Percentiles rank a stretch among this genome's conserved stretches.
Evolutionary conservation across 2,329 filamentous ascomycete genomes (phyloP).

Genomic region (Rhynchosporium agropyri): DNA sequence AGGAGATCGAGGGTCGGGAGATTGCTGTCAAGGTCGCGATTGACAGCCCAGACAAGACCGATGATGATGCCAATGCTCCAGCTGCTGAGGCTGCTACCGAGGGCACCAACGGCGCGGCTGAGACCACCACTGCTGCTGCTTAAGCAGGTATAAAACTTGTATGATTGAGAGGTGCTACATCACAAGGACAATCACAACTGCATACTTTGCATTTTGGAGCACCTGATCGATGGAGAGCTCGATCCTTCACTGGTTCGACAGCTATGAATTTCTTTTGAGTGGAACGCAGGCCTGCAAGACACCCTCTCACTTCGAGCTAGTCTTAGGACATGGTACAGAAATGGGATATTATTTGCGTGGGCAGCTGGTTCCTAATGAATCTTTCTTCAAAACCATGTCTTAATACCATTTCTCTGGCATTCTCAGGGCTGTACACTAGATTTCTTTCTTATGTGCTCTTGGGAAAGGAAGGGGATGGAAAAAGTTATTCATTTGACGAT

Average conservation of each 20-base stretch:
- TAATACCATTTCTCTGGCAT: slow-evolving; percentile 45
- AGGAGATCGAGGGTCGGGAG: slow-evolving; percentile 97
- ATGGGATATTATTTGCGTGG: slow-evolving; percentile 35
- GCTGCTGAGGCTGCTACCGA: slow-evolving; percentile 42
- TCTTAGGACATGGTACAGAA: slow-evolving; percentile 37
- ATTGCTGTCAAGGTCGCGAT: slow-evolving; percentile 99
- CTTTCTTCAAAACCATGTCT: slow-evolving; percentile 42
- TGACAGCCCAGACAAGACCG: slow-evolving; percentile 95
- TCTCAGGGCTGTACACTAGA: slow-evolving; percentile 45
- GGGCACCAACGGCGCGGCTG: slow-evolving; percentile 62
- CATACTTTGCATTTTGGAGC: slow-evolving; percentile 29
- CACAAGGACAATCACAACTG: slow-evolving; percentile 30
- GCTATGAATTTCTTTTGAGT: slow-evolving; percentile 43
- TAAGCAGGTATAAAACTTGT: slow-evolving; percentile 43
- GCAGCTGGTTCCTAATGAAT: slow-evolving; percentile 43
- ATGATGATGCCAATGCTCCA: slow-evolving; percentile 75
- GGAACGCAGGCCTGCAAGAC: slow-evolving; percentile 33
- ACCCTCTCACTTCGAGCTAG: slow-evolving; percentile 31
- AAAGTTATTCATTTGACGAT: slow-evolving; percentile 40
- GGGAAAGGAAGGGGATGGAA: slow-evolving; percentile 40
- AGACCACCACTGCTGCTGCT: slow-evolving; percentile 47
- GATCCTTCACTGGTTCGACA: slow-evolving; percentile 31
- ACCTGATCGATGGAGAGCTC: slow-evolving; percentile 32
- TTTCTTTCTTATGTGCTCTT: slow-evolving; percentile 42
- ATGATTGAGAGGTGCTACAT: slow-evolving; percentile 36